Percentiles rank a stretch among this genome's conserved stretches.
phyloP scores from a whole-genome alignment of 2,329 filamentous ascomycete species.

The Paecilomyces niveus region DNA sequence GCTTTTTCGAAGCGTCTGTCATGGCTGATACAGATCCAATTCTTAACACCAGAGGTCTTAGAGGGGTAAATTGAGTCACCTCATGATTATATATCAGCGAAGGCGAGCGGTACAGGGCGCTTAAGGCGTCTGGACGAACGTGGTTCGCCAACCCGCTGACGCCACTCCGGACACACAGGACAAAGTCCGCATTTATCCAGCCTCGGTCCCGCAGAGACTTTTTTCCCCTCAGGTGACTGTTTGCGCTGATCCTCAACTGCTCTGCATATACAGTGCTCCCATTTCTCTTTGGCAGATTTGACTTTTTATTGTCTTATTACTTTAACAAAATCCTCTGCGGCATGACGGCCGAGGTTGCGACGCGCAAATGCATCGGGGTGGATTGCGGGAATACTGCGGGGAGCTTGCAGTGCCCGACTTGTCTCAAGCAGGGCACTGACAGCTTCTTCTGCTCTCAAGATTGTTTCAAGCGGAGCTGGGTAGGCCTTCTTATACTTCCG shows the following conservation, averaged over 20 bases:
- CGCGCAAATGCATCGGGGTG: constrained; percentile 60
- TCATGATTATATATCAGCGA: not conserved
- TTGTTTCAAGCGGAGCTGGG: constrained; percentile 99
- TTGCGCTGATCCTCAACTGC: not conserved
- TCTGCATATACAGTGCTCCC: not conserved
- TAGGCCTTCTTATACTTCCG: constrained; percentile 44
- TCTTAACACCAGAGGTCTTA: not conserved
- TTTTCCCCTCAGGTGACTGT: not conserved
- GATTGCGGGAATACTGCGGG: constrained; percentile 86
- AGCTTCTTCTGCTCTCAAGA: constrained; percentile 98
- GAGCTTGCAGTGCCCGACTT: constrained; percentile 86
- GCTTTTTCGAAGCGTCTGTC: constrained; percentile 20
- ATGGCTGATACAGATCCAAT: not conserved
- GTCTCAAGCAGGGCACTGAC: constrained; percentile 80
- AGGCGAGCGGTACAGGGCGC: not conserved
- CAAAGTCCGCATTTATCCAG: not conserved
- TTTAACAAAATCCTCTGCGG: not conserved
- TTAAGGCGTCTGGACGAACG: not conserved
- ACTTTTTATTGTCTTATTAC: not conserved
- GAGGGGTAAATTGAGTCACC: not conserved
- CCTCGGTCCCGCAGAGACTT: not conserved
- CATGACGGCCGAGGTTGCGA: constrained; percentile 23
- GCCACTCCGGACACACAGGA: not conserved
- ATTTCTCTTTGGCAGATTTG: not conserved
- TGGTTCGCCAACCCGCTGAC: not conserved